These are phyloP conservation scores for Puccinia novopanici DNA, from an alignment of 1,284 basidiomycete species.

Conservation along the genomic window DNA sequence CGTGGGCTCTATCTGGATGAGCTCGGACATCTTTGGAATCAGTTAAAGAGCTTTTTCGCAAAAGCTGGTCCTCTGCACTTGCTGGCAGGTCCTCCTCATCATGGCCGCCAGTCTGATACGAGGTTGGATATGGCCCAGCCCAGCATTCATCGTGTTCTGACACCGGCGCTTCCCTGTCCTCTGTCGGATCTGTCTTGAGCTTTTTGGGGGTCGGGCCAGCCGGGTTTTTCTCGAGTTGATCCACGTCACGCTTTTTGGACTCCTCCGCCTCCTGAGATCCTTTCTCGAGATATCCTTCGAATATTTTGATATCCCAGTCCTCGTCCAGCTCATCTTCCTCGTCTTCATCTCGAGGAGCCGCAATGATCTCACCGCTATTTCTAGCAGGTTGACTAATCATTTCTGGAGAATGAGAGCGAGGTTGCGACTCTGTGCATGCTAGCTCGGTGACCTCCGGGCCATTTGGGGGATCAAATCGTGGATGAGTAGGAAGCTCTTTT, in stretches of 20 bases:
- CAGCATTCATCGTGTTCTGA: neutral
- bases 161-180: neutral
- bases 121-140: neutral
- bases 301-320: constrained; percentile 43
- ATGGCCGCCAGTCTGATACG: neutral
- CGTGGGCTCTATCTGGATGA: neutral
- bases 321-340: constrained; percentile 45
- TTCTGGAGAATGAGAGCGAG: neutral
- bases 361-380: neutral
- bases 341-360: constrained; percentile 1
- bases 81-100: neutral
- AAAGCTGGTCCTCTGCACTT: neutral
- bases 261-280: neutral
- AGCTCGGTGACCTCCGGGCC: neutral
- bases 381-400: neutral
- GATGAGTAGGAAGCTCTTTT: neutral
- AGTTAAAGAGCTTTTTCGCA: too few relatives aligned
- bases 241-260: neutral
- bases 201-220: neutral
- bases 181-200: neutral
- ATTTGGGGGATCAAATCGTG: neutral
- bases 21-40: neutral
- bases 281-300: constrained; percentile 36
- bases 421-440: neutral
- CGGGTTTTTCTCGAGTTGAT: neutral